These are phyloP conservation scores for Nemania bipapillata DNA, from an alignment of 2,329 filamentous ascomycete genomes.

Conservation along the genomic window DNA sequence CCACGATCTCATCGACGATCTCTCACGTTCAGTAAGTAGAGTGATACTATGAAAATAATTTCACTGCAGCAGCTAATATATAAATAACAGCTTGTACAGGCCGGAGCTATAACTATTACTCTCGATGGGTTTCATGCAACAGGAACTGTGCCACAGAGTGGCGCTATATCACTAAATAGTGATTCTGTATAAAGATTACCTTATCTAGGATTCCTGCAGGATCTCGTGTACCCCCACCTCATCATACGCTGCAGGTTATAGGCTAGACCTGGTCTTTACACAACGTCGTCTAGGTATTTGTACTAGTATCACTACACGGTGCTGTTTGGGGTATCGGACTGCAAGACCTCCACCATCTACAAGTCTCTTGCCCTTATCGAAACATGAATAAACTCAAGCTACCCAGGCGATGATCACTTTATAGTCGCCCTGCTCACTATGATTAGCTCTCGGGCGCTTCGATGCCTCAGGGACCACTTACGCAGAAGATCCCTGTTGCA, in stretches of 20 bases:
- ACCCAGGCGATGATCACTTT: constrained; percentile 32
- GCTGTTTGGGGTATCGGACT: constrained; percentile 35
- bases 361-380: constrained; percentile 28
- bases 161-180: constrained; percentile 36
- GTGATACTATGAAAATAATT: constrained; percentile 14
- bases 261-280: constrained; percentile 9
- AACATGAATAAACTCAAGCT: constrained; percentile 39
- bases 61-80: constrained; percentile 42
- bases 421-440: constrained; percentile 33
- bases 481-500: constrained; percentile 42
- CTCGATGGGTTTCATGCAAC: constrained; percentile 81
- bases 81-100: constrained; percentile 79
- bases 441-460: constrained; percentile 32
- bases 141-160: constrained; percentile 39
- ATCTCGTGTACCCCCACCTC: constrained; percentile 25
- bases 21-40: constrained; percentile 83
- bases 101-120: constrained; percentile 88
- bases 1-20: constrained; percentile 90
- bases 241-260: constrained; percentile 14
- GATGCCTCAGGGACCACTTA: constrained; percentile 31
- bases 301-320: constrained; percentile 28
- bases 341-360: constrained; percentile 11
- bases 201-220: constrained; percentile 29
- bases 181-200: constrained; percentile 39
- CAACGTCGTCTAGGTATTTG: constrained; percentile 17